These are phyloP conservation scores for Xylariomycetidae sp. DNA, from an alignment of 2,329 filamentous ascomycete species.

Conservation along the genomic window DNA sequence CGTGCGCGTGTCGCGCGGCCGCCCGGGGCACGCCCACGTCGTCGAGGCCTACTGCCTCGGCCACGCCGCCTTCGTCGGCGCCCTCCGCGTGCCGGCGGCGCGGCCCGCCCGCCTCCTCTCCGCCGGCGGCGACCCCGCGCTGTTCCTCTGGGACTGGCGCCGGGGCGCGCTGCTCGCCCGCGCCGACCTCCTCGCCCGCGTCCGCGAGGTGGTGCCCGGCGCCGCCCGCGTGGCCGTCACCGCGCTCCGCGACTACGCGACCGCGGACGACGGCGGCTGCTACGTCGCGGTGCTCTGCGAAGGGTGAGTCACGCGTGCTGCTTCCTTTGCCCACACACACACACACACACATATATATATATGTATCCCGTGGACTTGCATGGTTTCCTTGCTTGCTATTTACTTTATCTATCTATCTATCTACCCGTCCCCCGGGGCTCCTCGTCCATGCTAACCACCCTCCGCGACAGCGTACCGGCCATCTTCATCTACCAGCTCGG, in stretches of 20 bases:
- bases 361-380: too few relatives aligned
- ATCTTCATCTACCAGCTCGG: conserved; percentile 59
- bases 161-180: conserved; percentile 47
- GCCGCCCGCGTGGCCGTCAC: conserved; percentile 39
- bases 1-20: conserved; percentile 77
- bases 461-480: conserved; percentile 44
- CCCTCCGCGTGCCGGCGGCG: conserved; percentile 57
- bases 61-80: conserved; percentile 78
- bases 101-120: conserved; percentile 57
- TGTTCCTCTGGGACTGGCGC: conserved; percentile 81
- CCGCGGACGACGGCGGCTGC: conserved; percentile 15
- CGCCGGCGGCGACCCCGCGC: conserved; percentile 74
- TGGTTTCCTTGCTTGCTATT: too few relatives aligned
- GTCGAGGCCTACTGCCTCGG: conserved; percentile 88
- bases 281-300: conserved; percentile 38
- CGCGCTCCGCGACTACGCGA: conserved; percentile 29
- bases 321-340: too few relatives aligned
- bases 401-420: too few relatives aligned
- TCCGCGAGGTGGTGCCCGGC: conserved; percentile 29
- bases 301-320: conserved; percentile 37
- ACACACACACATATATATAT: too few relatives aligned
- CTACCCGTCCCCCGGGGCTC: too few relatives aligned
- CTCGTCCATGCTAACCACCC: too few relatives aligned
- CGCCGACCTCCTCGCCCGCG: conserved; percentile 43
- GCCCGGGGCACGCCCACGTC: conserved; percentile 77